Conservation (phyloP, 2,329 filamentous ascomycete species). For the Arthrobotrys megalospora region DNA sequence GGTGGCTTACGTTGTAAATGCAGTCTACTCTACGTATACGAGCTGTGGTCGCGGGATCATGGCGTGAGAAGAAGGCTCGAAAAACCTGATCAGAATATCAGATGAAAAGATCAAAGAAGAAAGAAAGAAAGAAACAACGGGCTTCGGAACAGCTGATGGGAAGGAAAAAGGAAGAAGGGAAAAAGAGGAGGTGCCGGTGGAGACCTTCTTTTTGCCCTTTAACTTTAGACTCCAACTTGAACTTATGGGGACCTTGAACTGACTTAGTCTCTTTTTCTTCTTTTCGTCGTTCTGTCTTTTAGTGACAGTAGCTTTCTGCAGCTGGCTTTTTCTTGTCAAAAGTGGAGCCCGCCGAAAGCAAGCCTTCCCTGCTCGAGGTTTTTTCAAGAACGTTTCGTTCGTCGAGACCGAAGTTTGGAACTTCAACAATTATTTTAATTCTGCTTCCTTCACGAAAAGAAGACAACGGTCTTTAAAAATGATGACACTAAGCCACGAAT, state of each 20-base stretch:
- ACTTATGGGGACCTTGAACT: background rate
- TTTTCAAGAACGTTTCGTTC: background rate
- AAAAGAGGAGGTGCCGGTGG: constrained; percentile 31
- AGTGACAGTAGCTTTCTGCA: constrained; percentile 21
- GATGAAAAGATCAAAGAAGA: constrained; percentile 19
- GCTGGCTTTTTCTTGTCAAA: background rate
- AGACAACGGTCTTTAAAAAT: background rate
- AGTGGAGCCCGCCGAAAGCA: constrained; percentile 7
- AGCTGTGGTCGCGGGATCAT: constrained; percentile 27
- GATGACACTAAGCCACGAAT: background rate
- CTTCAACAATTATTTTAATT: background rate
- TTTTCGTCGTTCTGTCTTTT: background rate
- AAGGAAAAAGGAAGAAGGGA: constrained; percentile 6
- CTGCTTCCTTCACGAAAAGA: background rate
- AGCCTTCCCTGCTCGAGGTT: background rate
- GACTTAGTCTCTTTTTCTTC: background rate
- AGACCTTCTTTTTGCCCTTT: constrained; percentile 29
- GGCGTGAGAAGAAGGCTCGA: constrained; percentile 11
- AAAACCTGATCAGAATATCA: background rate
- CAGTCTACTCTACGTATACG: constrained; percentile 26
- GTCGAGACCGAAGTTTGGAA: background rate
- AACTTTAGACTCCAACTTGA: constrained; percentile 4
- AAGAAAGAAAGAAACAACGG: constrained; percentile 19
- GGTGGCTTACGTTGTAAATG: constrained; percentile 14
- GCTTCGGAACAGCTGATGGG: background rate